Percentiles rank a stretch among this genome's conserved stretches.
Evolutionary conservation across 2,329 filamentous ascomycete species (phyloP).

Genomic region (Ophiostoma himal-ulmi): DNA sequence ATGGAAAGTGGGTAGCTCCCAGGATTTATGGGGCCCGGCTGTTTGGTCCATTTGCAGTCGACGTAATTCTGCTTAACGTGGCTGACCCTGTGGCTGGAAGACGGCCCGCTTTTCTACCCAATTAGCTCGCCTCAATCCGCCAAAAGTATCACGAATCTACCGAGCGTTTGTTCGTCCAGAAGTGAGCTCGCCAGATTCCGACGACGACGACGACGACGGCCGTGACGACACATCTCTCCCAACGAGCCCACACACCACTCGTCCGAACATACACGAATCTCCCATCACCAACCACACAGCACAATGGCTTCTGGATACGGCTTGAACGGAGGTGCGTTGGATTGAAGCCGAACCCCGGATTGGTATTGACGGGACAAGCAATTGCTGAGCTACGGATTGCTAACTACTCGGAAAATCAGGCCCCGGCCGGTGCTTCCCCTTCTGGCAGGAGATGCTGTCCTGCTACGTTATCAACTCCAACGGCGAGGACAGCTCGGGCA

Average conservation of each 20-base stretch:
- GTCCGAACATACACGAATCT: not conserved
- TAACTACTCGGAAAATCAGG: slow-evolving; percentile 37
- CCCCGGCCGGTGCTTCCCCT: slow-evolving; percentile 84
- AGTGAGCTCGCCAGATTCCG: not conserved
- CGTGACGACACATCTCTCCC: not conserved
- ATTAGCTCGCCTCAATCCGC: not conserved
- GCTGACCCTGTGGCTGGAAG: slow-evolving; percentile 23
- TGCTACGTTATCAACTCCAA: slow-evolving; percentile 95
- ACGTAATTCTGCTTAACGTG: slow-evolving; percentile 27
- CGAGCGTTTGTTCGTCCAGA: slow-evolving; percentile 3
- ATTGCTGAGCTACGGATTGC: slow-evolving; percentile 11
- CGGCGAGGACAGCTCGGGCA: slow-evolving; percentile 69
- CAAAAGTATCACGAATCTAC: slow-evolving; percentile 18
- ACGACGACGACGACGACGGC: slow-evolving; percentile 9
- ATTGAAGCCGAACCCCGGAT: not conserved
- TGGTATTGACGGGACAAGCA: not conserved
- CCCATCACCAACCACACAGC: not conserved
- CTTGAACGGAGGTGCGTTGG: slow-evolving; percentile 65
- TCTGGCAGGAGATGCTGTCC: slow-evolving; percentile 98
- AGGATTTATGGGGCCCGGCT: not conserved
- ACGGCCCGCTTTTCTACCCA: not conserved
- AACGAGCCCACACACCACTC: slow-evolving; percentile 8
- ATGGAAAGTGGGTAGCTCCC: slow-evolving; percentile 11
- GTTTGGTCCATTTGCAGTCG: slow-evolving; percentile 25
- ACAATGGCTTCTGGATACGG: slow-evolving; percentile 77